A percentile compares a stretch with the other conserved stretches of the same genome.
These are phyloP conservation scores for Wolfiporia cocos DNA, from an alignment of 1,284 basidiomycete genomes.

Conservation along the genomic window DNA sequence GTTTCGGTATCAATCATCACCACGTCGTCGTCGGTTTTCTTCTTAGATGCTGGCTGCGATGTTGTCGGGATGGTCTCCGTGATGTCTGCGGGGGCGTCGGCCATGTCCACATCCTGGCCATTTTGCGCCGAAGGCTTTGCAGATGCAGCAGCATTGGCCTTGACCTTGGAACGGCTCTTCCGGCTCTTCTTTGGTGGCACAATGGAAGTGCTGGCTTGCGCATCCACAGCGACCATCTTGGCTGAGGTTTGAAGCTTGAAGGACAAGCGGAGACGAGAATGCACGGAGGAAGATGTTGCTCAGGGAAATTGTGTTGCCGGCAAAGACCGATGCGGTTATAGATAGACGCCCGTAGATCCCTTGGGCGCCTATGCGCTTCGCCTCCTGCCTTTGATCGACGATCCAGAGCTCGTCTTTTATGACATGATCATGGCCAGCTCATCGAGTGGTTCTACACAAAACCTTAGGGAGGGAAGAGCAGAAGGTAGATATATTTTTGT, in stretches of 20 bases:
- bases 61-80: slow-evolving; percentile 1
- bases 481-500: slow-evolving; percentile 23
- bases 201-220: slow-evolving; percentile 28
- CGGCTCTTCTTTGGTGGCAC: slow-evolving; percentile 46
- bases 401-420: too few species aligned
- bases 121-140: slow-evolving; percentile 14
- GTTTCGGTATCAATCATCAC: slow-evolving; percentile 56
- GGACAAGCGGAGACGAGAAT: too few species aligned
- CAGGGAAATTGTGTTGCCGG: too few species aligned
- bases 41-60: slow-evolving; percentile 5
- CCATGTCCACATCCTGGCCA: slow-evolving; percentile 38
- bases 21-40: slow-evolving; percentile 44
- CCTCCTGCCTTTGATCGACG: too few species aligned
- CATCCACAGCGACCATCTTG: slow-evolving; percentile 52
- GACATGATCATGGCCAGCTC: background rate
- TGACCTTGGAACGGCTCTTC: slow-evolving; percentile 42
- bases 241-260: background rate
- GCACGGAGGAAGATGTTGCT: too few species aligned
- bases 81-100: slow-evolving; percentile 8
- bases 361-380: too few species aligned
- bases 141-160: slow-evolving; percentile 26
- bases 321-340: too few species aligned
- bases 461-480: slow-evolving; percentile 25
- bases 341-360: too few species aligned
- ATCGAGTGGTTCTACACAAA: slow-evolving; percentile 14